A percentile compares a stretch with the other conserved stretches of the same genome.
Conservation (phyloP, 148 eudicot species). For the Pouteria glomerata region DNA sequence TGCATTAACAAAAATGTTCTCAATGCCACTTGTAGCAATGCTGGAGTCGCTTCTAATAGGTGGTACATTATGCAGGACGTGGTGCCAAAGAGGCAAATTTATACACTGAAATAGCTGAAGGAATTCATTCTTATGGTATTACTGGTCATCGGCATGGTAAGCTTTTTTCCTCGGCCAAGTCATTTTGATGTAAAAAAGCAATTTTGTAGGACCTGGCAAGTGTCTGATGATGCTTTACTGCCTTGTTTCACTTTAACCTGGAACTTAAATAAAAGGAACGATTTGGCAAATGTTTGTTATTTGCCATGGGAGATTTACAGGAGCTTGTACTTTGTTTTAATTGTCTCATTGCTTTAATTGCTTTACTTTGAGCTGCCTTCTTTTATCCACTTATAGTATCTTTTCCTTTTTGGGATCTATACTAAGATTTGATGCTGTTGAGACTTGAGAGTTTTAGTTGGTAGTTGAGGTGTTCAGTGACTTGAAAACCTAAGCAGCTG, state of each 20-base stretch:
- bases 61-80: slow-evolving; percentile 57
- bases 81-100: slow-evolving; percentile 93
- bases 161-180: slow-evolving; percentile 10
- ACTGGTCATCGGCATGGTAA: slow-evolving; percentile 95
- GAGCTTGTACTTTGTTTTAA: neutral
- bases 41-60: slow-evolving; percentile 8
- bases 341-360: neutral
- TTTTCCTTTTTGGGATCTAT: slow-evolving; percentile 2
- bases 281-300: neutral
- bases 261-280: neutral
- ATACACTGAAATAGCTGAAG: slow-evolving; percentile 94
- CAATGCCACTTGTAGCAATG: neutral
- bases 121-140: slow-evolving; percentile 87
- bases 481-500: neutral
- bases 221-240: neutral
- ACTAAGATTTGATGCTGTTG: neutral
- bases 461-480: neutral
- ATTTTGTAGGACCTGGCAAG: neutral
- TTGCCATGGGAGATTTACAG: neutral
- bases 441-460: neutral
- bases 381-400: neutral
- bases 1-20: neutral
- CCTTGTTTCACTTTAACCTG: neutral
- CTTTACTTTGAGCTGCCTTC: neutral
- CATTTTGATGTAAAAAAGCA: neutral